phyloP scores from a whole-genome alignment of 257 asterid genomes.

The Cordia subcordata region DNA sequence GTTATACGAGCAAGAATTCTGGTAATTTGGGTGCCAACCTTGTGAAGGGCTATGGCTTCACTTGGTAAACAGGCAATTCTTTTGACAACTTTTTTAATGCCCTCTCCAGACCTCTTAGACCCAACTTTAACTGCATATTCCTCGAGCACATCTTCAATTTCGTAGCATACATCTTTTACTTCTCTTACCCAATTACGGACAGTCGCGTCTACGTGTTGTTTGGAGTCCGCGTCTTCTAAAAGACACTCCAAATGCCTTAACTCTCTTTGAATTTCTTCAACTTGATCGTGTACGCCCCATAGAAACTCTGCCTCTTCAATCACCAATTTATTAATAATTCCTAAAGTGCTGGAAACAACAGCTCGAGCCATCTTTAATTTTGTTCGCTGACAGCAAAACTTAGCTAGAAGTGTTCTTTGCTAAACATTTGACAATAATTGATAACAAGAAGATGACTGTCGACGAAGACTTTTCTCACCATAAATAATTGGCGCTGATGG shows the following conservation, averaged over 20 bases:
- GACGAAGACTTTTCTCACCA: no score
- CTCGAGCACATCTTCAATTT: neutral
- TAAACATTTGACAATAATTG: no score
- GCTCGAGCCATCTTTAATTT: no score
- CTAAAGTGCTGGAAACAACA: neutral
- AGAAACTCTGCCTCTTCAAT: slow-evolving; percentile 8
- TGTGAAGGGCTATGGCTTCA: neutral
- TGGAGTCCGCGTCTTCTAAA: neutral
- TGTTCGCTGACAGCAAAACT: no score
- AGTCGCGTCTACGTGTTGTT: neutral
- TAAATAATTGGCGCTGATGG: no score
- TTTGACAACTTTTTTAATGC: neutral
- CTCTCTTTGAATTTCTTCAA: neutral
- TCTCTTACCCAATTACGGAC: neutral
- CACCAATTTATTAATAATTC: slow-evolving; percentile 9
- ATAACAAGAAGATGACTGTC: no score
- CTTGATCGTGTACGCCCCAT: slow-evolving; percentile 10
- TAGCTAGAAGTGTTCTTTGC: no score
- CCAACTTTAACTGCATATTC: neutral
- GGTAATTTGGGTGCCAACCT: neutral
- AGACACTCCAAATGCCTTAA: neutral
- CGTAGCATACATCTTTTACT: neutral
- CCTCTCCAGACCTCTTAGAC: neutral
- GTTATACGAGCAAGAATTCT: neutral
- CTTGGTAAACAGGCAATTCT: no score